A percentile compares a stretch with the other conserved stretches of the same genome.
Conservation (phyloP, 2,329 filamentous ascomycete species). For the Xylaria sp. region DNA sequence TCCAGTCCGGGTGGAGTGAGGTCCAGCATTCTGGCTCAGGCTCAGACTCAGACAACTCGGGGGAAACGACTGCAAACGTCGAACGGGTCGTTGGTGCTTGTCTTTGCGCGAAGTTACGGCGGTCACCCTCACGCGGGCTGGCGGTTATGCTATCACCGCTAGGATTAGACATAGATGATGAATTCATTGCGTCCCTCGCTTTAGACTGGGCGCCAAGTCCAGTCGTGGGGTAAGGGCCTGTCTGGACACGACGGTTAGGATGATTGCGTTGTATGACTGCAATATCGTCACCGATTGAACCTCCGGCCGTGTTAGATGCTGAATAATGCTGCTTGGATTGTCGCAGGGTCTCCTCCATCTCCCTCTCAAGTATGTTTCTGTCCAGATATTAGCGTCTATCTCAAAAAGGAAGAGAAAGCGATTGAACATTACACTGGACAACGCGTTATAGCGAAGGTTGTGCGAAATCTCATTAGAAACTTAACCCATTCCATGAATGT, state of each 20-base stretch:
- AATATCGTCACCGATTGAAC: constrained; percentile 21
- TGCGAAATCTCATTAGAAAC: not conserved
- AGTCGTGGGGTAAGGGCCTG: not conserved
- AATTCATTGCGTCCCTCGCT: constrained; percentile 24
- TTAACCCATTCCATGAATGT: constrained; percentile 25
- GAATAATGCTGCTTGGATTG: constrained; percentile 7
- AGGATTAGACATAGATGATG: not conserved
- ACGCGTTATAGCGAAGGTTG: not conserved
- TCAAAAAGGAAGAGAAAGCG: not conserved
- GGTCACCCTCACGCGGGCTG: constrained; percentile 4
- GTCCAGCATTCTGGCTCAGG: constrained; percentile 43
- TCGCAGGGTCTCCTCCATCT: constrained; percentile 13
- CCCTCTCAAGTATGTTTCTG: constrained; percentile 19
- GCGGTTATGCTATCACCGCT: constrained; percentile 1
- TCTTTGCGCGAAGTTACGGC: constrained; percentile 4
- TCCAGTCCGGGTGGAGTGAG: constrained; percentile 46
- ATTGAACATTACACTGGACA: constrained; percentile 11
- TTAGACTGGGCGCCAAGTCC: constrained; percentile 8
- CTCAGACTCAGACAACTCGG: constrained; percentile 3
- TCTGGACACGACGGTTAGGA: constrained; percentile 3
- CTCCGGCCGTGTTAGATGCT: constrained; percentile 6
- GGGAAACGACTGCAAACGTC: constrained; percentile 19
- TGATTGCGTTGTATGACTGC: constrained; percentile 25
- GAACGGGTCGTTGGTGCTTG: constrained; percentile 21
- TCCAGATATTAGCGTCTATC: constrained; percentile 4